Base-by-base conservation (phyloP, 306 rosid species). In the Cucurbita ficifolia region DNA sequence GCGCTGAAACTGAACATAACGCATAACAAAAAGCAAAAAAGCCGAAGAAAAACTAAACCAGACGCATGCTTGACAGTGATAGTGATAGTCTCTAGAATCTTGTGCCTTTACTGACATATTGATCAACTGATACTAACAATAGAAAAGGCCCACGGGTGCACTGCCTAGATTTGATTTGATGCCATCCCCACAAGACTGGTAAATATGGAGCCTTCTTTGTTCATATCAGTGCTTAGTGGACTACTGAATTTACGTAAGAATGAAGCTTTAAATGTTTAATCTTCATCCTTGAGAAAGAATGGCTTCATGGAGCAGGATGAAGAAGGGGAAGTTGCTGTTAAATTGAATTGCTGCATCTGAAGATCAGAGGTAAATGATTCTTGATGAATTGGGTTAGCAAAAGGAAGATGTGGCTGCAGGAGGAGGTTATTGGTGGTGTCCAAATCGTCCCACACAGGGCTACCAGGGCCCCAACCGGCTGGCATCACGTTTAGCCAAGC, bases 391-490 rank as follows among this genome's bases (percentile, higher is more conserved):
- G 75, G 57, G 64, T 84, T 83, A 2, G 17, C 42, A 75, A 87
- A 84, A 10, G 84, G 87, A 72, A 77, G 56, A 7, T 87, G 86
- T 7, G 94, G 77, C 6, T 78, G 95, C 51, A 86, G 59, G 11
- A 89, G 76, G 43, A 92, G 79, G 70, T 83, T 89, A 55, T 87
- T 88, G 74, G 75, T 71, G 5, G 87, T 57, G 78, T 92, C 96
- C 58, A 88, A 83, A 83, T 94, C 97, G 75, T 94, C 99, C 99
- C 99, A 94, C 18, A 84, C 85, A 18, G 99, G 96, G 70, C 99
- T 91, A 11, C 89, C 97, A 1, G 99, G 98, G 64, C 96, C 99
- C 96, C 94, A 93, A 80, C 87, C 86, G 10, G 89, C 89, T 10
- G 98, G 92, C 87, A 93, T 87, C 39, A 88, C 86, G 78, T 86